These are phyloP conservation scores for Suhomyces wounanorum DNA, from an alignment of 1,139 yeast genomes.

Conservation along the genomic window DNA sequence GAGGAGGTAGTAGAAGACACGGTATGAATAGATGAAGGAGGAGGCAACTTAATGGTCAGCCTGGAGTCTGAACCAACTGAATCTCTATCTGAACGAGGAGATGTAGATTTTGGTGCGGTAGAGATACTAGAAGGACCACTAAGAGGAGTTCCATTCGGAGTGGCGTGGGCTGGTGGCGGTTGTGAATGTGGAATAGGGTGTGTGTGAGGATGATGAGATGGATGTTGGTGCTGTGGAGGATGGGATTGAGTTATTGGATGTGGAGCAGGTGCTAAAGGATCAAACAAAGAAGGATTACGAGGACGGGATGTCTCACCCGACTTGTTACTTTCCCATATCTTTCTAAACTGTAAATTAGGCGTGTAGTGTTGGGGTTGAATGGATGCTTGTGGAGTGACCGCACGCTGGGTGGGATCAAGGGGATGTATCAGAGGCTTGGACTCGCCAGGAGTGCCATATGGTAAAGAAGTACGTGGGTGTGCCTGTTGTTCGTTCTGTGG, in stretches of 20 bases:
- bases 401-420: background rate
- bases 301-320: constrained; percentile 20
- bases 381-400: constrained; percentile 1
- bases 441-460: constrained; percentile 9
- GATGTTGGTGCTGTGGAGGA: background rate
- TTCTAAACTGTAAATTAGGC: constrained; percentile 39
- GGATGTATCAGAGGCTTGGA: constrained; percentile 6
- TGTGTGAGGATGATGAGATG: background rate
- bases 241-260: background rate
- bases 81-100: constrained; percentile 3
- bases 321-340: constrained; percentile 36
- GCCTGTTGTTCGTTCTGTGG: background rate
- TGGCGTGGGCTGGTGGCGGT: background rate
- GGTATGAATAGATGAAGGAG: constrained; percentile 18
- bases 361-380: constrained; percentile 21
- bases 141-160: background rate
- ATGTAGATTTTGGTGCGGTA: background rate
- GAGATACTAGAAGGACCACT: background rate
- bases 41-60: constrained; percentile 22
- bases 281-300: constrained; percentile 36
- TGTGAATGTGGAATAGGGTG: background rate
- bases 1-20: constrained; percentile 7
- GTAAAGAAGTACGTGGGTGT: background rate
- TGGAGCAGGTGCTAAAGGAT: constrained; percentile 38
- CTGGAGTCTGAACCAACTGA: constrained; percentile 8